Evolutionary conservation across 805 yeast species (phyloP), one percentile per base, ranked within the genome.

Genomic region (Candida caryicola): DNA sequence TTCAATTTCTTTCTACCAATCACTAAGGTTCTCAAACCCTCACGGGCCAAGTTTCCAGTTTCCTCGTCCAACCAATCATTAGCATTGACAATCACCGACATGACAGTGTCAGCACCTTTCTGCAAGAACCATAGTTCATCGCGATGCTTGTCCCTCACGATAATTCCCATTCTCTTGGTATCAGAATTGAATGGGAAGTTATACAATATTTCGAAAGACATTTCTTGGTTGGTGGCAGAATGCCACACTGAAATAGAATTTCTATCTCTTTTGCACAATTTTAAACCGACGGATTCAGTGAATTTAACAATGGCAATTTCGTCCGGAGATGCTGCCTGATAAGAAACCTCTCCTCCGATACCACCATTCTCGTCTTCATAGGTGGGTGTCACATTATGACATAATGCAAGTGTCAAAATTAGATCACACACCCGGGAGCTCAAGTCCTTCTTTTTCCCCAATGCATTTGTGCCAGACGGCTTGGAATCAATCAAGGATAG

Each of bases 41-140:
- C 99, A 45, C 99, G 80, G 1, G 99, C 98, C 97, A 93, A 89
- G 53, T 93, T 93, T 14, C 89, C 82, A 0, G 96, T 88, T 61
- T 93, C 99, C 64, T 93, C 99, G 42, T 95, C 99, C 17, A 93
- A 66, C 99, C 99, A 93, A 57, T 91, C 98, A 56, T 82, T 89
- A 28, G 74, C 74, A 49, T 79, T 83, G 9, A 93, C 98, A 44
- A 91, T 85, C 17, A 69, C 73, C 12, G 77, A 62, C 96, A 93
- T 93, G 4, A 89, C 96, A 0, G 95, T 81, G 59, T 93, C 99
- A 2, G 99, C 99, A 45, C 99, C 99, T 57, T 93, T 93, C 54
- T 85, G 77, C 57, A 84, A 68, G 57, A 95, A 93, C 90, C 90
- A 86, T 18, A 79, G 60, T 48, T 87, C 96, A 37, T 78, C 82